phyloP scores from a whole-genome alignment of 2,329 filamentous ascomycete species.

The Phialemoniopsis sp. region DNA sequence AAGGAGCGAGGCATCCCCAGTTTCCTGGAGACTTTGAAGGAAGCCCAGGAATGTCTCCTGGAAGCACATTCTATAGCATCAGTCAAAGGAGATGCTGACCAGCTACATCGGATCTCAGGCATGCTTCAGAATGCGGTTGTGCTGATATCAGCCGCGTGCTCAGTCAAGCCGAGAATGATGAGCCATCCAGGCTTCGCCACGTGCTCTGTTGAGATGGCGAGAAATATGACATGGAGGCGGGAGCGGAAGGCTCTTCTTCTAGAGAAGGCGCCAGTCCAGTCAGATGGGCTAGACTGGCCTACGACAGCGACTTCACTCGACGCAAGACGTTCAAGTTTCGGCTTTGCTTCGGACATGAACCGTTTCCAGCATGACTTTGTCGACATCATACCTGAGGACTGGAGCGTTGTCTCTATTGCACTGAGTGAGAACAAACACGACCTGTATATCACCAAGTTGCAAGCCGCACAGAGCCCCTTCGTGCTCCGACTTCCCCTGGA shows the following conservation, averaged over 20 bases:
- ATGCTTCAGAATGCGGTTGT: constrained; percentile 63
- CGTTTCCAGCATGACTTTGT: constrained; percentile 77
- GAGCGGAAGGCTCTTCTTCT: constrained; percentile 52
- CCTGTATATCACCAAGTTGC: constrained; percentile 83
- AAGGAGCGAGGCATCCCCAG: constrained; percentile 22
- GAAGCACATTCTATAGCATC: constrained; percentile 57
- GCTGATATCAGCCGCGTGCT: constrained; percentile 58
- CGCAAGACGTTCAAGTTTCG: constrained; percentile 37
- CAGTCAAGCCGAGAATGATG: constrained; percentile 37
- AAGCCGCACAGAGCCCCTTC: constrained; percentile 72
- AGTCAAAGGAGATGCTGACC: constrained; percentile 49
- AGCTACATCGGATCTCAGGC: constrained; percentile 60
- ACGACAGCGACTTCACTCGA: constrained; percentile 17
- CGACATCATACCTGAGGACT: constrained; percentile 76
- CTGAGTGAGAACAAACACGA: constrained; percentile 80
- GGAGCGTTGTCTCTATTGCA: constrained; percentile 83
- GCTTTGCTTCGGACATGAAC: constrained; percentile 45
- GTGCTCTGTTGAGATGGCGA: constrained; percentile 64
- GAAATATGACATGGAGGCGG: constrained; percentile 64
- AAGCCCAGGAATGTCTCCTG: constrained; percentile 62
- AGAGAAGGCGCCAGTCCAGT: constrained; percentile 37
- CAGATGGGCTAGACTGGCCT: constrained; percentile 26
- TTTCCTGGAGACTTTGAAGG: constrained; percentile 57
- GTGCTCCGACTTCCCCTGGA: constrained; percentile 82
- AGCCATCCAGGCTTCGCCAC: constrained; percentile 54